Evolutionary conservation across 169 alveolate genomes (phyloP).

Genomic region (Plasmodium cynomolgi): DNA sequence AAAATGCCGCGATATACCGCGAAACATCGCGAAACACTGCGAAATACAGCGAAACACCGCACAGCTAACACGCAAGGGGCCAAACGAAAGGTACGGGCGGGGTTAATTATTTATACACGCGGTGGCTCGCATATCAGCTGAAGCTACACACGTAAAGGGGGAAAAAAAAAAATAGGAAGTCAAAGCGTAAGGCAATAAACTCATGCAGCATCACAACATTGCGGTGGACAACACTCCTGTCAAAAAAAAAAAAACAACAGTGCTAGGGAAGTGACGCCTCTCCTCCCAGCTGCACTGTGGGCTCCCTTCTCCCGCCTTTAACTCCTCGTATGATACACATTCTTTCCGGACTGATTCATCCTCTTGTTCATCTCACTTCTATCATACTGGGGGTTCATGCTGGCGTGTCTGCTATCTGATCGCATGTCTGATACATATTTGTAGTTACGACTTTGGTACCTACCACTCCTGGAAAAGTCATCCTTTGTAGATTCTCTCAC

Average conservation of each 20-base stretch:
- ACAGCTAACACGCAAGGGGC: not conserved
- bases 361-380: not conserved
- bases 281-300: not conserved
- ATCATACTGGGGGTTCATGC: not conserved
- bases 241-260: not conserved
- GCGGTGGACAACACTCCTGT: not conserved
- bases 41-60: too few relatives aligned
- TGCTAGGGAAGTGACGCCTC: not conserved
- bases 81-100: not conserved
- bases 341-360: not conserved
- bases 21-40: too few relatives aligned
- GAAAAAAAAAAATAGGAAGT: not conserved
- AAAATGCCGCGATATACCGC: too few relatives aligned
- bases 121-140: not conserved
- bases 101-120: not conserved
- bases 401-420: not conserved
- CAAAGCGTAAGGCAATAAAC: too few relatives aligned
- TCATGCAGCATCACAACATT: not conserved
- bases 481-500: not conserved
- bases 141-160: not conserved
- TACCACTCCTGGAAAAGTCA: not conserved
- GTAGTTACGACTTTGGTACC: not conserved
- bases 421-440: not conserved
- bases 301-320: not conserved
- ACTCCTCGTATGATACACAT: not conserved